Conservation (phyloP, 2,329 filamentous ascomycete species). For the Penicillium corylophilum region DNA sequence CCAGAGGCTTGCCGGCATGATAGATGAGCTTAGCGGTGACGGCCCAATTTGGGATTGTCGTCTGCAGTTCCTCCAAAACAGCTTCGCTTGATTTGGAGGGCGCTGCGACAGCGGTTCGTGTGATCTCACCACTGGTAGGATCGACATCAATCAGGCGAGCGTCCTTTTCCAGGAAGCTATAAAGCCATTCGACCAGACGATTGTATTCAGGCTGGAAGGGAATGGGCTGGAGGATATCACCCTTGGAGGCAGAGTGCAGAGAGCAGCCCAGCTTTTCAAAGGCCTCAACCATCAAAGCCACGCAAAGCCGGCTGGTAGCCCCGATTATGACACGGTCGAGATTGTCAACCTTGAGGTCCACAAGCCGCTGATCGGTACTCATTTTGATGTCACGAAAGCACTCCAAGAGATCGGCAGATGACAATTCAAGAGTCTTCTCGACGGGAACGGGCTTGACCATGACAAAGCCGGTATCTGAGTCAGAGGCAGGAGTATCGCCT, state of each 20-base stretch:
- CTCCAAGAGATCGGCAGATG: too few species aligned
- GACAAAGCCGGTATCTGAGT: too few species aligned
- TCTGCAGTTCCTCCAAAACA: too few species aligned
- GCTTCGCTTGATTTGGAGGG: too few species aligned
- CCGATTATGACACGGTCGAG: neutral
- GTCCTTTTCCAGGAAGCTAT: neutral
- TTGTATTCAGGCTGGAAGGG: neutral
- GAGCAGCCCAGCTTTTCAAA: neutral
- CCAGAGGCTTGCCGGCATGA: conserved; percentile 22
- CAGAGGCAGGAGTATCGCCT: too few species aligned
- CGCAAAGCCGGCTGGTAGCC: neutral
- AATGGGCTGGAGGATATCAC: neutral
- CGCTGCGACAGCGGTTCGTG: too few species aligned
- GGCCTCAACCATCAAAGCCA: neutral
- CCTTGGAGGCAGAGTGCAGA: neutral
- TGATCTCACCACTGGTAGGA: too few species aligned
- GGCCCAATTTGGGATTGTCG: neutral
- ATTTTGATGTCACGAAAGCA: neutral
- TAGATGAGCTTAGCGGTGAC: conserved; percentile 14
- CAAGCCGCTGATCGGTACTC: neutral
- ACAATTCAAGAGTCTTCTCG: too few species aligned
- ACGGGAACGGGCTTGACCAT: too few species aligned
- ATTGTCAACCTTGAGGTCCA: neutral
- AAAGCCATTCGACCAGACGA: neutral
- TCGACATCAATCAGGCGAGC: neutral